Conservation (phyloP, 1,139 yeast genomes). For the Geotrichum macrosporum region DNA sequence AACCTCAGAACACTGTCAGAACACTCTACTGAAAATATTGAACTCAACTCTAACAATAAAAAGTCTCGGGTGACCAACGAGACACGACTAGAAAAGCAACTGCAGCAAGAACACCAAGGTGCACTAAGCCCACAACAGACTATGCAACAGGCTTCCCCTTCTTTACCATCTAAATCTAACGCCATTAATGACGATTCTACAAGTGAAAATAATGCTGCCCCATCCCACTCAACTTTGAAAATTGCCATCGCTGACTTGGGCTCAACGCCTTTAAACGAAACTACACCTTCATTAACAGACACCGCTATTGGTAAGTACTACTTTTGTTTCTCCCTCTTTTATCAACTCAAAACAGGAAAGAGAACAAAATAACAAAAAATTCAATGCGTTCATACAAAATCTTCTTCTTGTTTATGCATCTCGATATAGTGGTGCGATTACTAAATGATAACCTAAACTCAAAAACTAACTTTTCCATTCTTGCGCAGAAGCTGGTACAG, state of each 20-base stretch:
- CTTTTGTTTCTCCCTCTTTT: no score
- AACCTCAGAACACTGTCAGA: neutral
- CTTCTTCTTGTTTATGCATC: constrained; percentile 12
- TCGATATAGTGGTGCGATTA: constrained; percentile 12
- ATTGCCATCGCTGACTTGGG: neutral
- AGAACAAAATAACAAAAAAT: no score
- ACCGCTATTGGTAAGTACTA: constrained; percentile 13
- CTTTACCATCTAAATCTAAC: no score
- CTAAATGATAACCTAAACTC: constrained; percentile 5
- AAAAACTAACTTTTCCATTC: constrained; percentile 10
- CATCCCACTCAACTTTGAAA: no score
- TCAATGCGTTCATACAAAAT: no score
- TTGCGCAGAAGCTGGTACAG: constrained; percentile 2
- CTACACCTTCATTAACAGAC: neutral
- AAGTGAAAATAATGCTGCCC: no score
- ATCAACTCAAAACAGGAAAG: no score
- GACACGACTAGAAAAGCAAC: neutral
- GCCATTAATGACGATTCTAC: no score
- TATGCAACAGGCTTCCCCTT: no score
- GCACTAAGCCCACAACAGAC: neutral
- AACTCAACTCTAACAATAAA: neutral
- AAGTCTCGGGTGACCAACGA: neutral
- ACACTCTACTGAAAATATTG: neutral
- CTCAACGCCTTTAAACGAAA: neutral
- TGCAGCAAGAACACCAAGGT: neutral